Evolutionary conservation across 2,329 filamentous ascomycete species (phyloP).

Genomic region (Penicillium sp.): DNA sequence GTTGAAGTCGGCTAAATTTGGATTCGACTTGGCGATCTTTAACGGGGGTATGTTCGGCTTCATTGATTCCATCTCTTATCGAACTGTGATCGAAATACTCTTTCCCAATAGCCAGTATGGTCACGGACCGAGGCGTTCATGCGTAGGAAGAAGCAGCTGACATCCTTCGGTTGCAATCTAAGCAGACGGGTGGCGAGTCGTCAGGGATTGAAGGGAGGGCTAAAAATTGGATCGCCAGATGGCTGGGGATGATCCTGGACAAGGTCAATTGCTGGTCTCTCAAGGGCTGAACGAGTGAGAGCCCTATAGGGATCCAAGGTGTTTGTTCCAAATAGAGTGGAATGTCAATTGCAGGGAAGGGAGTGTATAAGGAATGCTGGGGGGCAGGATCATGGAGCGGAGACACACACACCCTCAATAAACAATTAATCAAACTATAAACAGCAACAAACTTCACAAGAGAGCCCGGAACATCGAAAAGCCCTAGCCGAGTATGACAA

Average conservation of each 20-base stretch:
- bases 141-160: conserved; percentile 23
- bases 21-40: conserved; percentile 37
- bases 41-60: conserved; percentile 39
- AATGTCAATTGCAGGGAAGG: conserved; percentile 26
- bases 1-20: conserved; percentile 20
- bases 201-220: conserved; percentile 13
- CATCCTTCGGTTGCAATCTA: conserved; percentile 25
- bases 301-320: conserved; percentile 15
- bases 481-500: conserved; percentile 12
- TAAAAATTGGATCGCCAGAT: conserved; percentile 17
- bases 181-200: conserved; percentile 9
- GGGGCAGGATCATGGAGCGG: conserved; percentile 17
- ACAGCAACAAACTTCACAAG: conserved; percentile 19
- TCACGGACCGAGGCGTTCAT: conserved; percentile 35
- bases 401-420: conserved; percentile 19
- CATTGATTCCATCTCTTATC: conserved; percentile 33
- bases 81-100: not conserved
- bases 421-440: conserved; percentile 25
- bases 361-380: conserved; percentile 31
- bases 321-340: conserved; percentile 19
- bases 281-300: conserved; percentile 13
- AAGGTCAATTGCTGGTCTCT: conserved; percentile 23
- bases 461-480: conserved; percentile 17
- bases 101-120: conserved; percentile 20
- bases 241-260: conserved; percentile 24